Base-by-base conservation (phyloP, 116 monocot genomes). In the Phalaenopsis hybrid region DNA sequence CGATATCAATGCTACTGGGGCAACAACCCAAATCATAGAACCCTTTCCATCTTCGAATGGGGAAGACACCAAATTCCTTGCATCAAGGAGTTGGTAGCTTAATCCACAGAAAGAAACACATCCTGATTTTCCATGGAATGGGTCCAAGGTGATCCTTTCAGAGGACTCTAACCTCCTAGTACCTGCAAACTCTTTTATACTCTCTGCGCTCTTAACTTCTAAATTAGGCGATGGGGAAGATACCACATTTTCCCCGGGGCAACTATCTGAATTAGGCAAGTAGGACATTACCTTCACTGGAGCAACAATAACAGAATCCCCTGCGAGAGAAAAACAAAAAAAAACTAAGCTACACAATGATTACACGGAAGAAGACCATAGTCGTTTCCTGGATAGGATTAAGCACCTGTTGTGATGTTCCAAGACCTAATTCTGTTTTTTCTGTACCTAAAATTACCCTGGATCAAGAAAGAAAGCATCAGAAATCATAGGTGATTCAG, bases 91-190 rank as follows among this genome's bases (percentile, higher is more conserved):
- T 79, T 90, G 83, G 82, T 92, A 77, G 6, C 77, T 90, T 85
- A 92, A 78, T 31, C 92, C 90, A 55, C 84, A 88, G 79, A 92
- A 92, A 16, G 92, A 92, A 70, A 92, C 86, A 5, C 85, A 85
- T 2, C 90, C 92, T 20, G 88, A 82, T 63, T 90, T 92, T 0
- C 92, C 92, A 37, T 78, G 73, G 63, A 88, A 88, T 0, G 92
- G 83, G 12, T 92, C 90, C 77, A 82, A 76, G 49, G 69, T 68
- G 41, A 17, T 55, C 78, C 78, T 84, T 18, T 79, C 82, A 12
- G 48, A 21, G 15, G 74, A 21, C 46, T 83, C 83, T 12, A 79
- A 72, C 49, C 33, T 81, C 61, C 11, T 50, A 12, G 23, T n/a
- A 17, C 5, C 46, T 5, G 34, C 48, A 28, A 16, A 61, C 43